These are phyloP conservation scores for Ustanciosporium gigantosporum DNA, from an alignment of 1,284 basidiomycete species.

Conservation along the genomic window DNA sequence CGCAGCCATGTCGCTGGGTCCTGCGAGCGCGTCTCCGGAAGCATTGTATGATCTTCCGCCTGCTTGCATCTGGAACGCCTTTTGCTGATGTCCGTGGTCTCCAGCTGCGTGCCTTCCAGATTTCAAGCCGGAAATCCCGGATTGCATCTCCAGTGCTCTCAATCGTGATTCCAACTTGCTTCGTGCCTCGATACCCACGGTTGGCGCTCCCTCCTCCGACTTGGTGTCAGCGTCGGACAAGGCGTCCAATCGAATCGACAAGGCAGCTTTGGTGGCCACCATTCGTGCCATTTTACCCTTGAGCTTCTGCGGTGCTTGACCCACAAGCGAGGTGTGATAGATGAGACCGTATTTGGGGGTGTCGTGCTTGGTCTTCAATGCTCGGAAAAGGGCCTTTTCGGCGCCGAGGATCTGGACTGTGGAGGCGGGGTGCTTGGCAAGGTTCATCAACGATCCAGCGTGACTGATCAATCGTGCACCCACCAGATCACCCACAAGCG, in stretches of 20 bases:
- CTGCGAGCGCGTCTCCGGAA: constrained; percentile 52
- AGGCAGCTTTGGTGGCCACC: constrained; percentile 89
- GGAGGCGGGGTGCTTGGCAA: constrained; percentile 96
- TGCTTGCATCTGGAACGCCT: constrained; percentile 51
- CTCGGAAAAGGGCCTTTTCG: constrained; percentile 96
- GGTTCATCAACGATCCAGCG: constrained; percentile 87
- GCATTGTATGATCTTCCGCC: constrained; percentile 55
- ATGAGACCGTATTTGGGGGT: constrained; percentile 98
- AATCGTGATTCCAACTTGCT: constrained; percentile 92
- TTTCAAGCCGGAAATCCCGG: constrained; percentile 38
- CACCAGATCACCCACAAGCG: constrained; percentile 92
- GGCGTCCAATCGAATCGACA: constrained; percentile 95
- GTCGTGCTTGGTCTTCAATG: constrained; percentile 97
- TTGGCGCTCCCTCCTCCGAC: constrained; percentile 74
- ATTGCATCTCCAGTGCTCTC: constrained; percentile 73
- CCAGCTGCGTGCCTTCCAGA: constrained; percentile 33
- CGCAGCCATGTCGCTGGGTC: constrained; percentile 26
- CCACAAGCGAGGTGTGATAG: constrained; percentile 86
- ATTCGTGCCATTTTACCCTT: constrained; percentile 99
- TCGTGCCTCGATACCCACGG: constrained; percentile 89
- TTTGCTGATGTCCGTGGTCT: constrained; percentile 56
- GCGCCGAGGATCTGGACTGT: constrained; percentile 98
- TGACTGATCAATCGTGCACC: constrained; percentile 95
- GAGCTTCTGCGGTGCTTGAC: constrained; percentile 94
- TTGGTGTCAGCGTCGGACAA: constrained; percentile 90